Base-by-base conservation (phyloP, 2,329 filamentous ascomycete species). In the Microsporum ferrugineum region DNA sequence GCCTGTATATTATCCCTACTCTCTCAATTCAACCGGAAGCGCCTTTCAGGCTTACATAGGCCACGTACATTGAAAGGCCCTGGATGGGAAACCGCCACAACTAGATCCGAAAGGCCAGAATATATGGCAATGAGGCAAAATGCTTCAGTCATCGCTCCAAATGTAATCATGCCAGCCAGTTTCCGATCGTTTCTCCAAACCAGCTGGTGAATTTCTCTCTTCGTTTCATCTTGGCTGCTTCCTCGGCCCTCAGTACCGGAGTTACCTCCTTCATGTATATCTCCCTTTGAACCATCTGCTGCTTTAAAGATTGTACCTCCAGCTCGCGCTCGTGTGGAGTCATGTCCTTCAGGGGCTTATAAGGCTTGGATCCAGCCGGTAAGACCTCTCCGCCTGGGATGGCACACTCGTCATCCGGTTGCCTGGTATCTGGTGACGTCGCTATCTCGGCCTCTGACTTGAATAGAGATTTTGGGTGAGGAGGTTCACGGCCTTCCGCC, bases 321-420 rank as follows among this genome's bases (percentile, higher is more conserved):
- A 79, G 62, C 60, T 79, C 77, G 55, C 76, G 71, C 63, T 79
- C 76, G 61, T 79, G 77, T 2, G 77, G 77, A 2, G 74, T 75
- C 60, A 78, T 69, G 33, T 76, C 68, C 8, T 75, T 68, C 56
- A 77, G 63, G 1, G 72, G 69, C 60, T 74, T 76, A 14, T 69
- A 69, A 14, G 72, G 69, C 57, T 70, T 75, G 56, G 72, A 69
- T 2, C 70, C 72, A 14, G 64, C 63, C 1, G 74, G 75, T 38
- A 76, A 65, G 33, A 68, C 43, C 60, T 73, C 68, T 31, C 70
- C 72, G 38, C 74, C 72, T 57, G 75, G 69, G 60, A 75, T 71
- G 58, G 74, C 68, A 27, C 73, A 61, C 7, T 66, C 66, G 17
- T 62, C 65, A 64, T 45, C 17, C 5, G 39, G n/a, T 23, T 8